phyloP scores from a whole-genome alignment of 139 green algal genomes.

The Trebouxia sp. region DNA sequence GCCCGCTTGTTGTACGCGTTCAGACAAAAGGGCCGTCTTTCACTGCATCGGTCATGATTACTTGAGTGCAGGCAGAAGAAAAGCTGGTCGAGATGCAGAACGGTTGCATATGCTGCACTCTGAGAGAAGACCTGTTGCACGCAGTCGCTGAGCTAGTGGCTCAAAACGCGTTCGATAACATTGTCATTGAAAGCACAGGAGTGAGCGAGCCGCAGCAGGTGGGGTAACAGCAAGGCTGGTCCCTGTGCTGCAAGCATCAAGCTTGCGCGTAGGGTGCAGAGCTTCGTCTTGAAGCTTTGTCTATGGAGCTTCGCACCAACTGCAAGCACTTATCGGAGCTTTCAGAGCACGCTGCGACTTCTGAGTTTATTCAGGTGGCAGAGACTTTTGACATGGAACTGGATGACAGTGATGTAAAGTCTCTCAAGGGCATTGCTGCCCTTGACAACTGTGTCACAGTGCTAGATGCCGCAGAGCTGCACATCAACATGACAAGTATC shows the following conservation, averaged over 20 bases:
- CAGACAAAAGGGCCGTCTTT: too few relatives aligned
- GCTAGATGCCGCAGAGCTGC: constrained; percentile 61
- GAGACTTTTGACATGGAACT: constrained; percentile 63
- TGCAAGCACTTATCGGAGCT: too few relatives aligned
- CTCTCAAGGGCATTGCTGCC: background rate
- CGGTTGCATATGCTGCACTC: constrained; percentile 87
- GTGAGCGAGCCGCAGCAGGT: background rate
- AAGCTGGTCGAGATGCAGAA: constrained; percentile 63
- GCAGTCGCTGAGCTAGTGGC: constrained; percentile 55
- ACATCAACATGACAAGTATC: constrained; percentile 51
- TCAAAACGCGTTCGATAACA: constrained; percentile 64
- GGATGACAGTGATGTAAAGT: background rate
- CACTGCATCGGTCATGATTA: too few relatives aligned
- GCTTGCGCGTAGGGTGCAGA: too few relatives aligned
- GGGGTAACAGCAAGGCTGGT: background rate
- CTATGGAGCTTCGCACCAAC: too few relatives aligned
- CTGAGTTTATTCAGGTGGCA: constrained; percentile 49
- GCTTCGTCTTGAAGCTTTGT: too few relatives aligned
- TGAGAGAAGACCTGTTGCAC: constrained; percentile 67
- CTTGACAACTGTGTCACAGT: constrained; percentile 66
- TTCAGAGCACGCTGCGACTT: background rate
- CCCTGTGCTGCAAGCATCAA: too few relatives aligned
- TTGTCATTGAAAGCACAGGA: constrained; percentile 83
- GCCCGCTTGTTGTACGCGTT: too few relatives aligned
- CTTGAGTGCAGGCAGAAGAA: constrained; percentile 1